Percentiles rank a stretch among this genome's conserved stretches.
These are phyloP conservation scores for Lasiosphaeriaceae sp. DNA, from an alignment of 495 filamentous ascomycete genomes.

Conservation along the genomic window DNA sequence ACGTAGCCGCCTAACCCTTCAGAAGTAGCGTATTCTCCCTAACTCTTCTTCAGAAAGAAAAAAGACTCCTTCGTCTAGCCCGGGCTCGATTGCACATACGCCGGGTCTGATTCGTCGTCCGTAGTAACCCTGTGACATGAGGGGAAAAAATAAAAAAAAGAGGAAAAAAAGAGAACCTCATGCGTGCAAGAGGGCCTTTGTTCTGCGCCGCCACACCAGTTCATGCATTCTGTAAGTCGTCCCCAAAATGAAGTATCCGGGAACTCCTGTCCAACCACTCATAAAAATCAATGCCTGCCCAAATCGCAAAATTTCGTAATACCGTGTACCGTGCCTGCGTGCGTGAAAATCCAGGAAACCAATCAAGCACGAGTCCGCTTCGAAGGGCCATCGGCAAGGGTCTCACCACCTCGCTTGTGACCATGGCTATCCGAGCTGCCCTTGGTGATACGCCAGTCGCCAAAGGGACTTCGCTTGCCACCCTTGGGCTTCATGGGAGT, in stretches of 20 bases:
- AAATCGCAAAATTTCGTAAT: not conserved
- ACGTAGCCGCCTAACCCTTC: slow-evolving; percentile 11
- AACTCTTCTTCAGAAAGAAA: not conserved
- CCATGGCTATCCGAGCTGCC: slow-evolving; percentile 21
- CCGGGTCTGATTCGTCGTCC: not conserved
- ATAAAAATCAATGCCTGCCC: not conserved
- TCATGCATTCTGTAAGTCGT: slow-evolving; percentile 1
- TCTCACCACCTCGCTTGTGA: slow-evolving; percentile 46
- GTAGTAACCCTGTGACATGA: not conserved
- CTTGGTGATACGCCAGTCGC: slow-evolving; percentile 63
- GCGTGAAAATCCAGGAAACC: not conserved
- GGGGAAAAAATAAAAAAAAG: slow-evolving; percentile 2
- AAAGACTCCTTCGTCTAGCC: slow-evolving; percentile 1
- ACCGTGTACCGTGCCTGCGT: no score
- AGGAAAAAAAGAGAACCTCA: not conserved
- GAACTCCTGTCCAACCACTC: no score
- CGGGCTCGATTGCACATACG: not conserved
- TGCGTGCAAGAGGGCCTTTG: not conserved
- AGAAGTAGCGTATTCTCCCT: slow-evolving; percentile 8
- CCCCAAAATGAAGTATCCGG: slow-evolving; percentile 3
- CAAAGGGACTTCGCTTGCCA: slow-evolving; percentile 58
- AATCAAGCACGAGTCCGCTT: slow-evolving; percentile 38
- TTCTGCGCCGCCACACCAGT: not conserved
- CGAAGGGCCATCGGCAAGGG: slow-evolving; percentile 23
- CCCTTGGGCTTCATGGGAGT: slow-evolving; percentile 30